phyloP scores from a whole-genome alignment of 2,329 filamentous ascomycete species.

The Thielaviopsis ethacetica region DNA sequence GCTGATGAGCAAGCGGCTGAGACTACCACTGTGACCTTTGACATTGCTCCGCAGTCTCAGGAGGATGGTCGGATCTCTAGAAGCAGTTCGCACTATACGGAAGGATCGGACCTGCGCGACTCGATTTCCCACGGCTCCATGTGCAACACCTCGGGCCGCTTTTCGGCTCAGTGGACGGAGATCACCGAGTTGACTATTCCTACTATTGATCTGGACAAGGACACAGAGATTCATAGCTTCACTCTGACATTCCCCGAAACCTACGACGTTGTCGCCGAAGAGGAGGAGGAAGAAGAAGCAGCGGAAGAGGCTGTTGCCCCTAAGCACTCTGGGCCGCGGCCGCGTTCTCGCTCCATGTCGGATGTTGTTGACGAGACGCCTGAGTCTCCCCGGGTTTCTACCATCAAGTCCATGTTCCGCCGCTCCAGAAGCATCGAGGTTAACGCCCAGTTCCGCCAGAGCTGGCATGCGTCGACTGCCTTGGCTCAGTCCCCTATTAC shows the following conservation, averaged over 20 bases:
- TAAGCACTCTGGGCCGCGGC: not conserved
- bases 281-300: not conserved
- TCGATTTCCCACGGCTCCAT: slow-evolving; percentile 5
- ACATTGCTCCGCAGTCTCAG: not conserved
- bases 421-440: slow-evolving; percentile 8
- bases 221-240: slow-evolving; percentile 6
- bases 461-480: slow-evolving; percentile 4
- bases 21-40: not conserved
- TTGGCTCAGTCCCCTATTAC: not conserved
- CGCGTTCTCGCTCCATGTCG: slow-evolving; percentile 2
- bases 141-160: slow-evolving; percentile 7
- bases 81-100: slow-evolving; percentile 10
- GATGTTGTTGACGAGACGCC: not conserved
- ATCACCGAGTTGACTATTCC: slow-evolving; percentile 11
- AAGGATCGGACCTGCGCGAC: slow-evolving; percentile 2
- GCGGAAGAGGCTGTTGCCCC: not conserved
- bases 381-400: slow-evolving; percentile 8
- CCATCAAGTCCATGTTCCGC: slow-evolving; percentile 8
- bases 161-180: slow-evolving; percentile 11
- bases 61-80: slow-evolving; percentile 8
- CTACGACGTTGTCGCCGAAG: not conserved
- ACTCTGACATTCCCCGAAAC: slow-evolving; percentile 10
- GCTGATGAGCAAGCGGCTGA: not conserved
- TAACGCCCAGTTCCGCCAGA: slow-evolving; percentile 9
- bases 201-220: slow-evolving; percentile 9